Conservation (phyloP, 1,139 yeast genomes). For the Hansenula lynferdii region DNA sequence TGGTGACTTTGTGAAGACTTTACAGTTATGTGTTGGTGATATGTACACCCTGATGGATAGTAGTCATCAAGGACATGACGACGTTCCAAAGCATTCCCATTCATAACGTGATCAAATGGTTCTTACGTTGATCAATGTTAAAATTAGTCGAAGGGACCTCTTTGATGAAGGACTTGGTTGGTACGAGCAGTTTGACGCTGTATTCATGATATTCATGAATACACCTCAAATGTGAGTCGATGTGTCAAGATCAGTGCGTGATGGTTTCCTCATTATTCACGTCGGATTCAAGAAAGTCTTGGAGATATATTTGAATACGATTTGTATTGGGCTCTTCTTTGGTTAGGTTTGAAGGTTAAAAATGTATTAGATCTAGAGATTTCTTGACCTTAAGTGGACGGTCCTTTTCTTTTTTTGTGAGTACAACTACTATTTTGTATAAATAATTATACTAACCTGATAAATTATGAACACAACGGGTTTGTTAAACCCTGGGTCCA, state of each 20-base stretch:
- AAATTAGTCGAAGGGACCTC: no score
- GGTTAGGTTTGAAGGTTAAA: not conserved
- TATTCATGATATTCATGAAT: no score
- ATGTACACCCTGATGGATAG: no score
- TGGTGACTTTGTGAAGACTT: no score
- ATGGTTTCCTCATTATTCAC: slow-evolving; percentile 5
- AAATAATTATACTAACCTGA: not conserved
- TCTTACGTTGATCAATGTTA: no score
- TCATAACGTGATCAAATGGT: no score
- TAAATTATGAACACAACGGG: slow-evolving; percentile 18
- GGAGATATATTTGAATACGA: no score
- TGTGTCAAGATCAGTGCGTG: slow-evolving; percentile 16
- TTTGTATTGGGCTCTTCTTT: not conserved
- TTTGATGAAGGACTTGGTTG: slow-evolving; percentile 18
- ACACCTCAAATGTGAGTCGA: no score
- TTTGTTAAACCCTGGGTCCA: slow-evolving; percentile 40
- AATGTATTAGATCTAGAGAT: not conserved
- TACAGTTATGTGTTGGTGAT: no score
- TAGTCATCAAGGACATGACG: no score
- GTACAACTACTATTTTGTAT: not conserved
- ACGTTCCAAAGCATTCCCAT: not conserved
- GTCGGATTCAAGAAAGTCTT: slow-evolving; percentile 16
- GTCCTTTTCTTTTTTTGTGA: not conserved
- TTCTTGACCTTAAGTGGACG: slow-evolving; percentile 9
- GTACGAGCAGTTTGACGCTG: slow-evolving; percentile 2